These are phyloP conservation scores for Paspalum notatum DNA, from an alignment of 176 grass and related monocot species.

Conservation along the genomic window DNA sequence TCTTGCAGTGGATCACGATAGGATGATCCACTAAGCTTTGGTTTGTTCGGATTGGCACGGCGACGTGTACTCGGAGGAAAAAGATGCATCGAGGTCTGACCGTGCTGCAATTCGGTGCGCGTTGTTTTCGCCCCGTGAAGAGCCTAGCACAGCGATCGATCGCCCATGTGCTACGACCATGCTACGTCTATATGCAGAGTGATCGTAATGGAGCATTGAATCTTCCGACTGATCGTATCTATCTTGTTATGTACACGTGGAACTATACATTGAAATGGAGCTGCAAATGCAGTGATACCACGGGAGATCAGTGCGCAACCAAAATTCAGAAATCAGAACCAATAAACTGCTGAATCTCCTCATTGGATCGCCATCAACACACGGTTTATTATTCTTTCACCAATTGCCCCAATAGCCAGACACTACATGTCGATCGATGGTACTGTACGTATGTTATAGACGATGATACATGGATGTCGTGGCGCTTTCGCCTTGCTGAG, in stretches of 20 bases:
- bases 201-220: not conserved
- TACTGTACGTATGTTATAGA: not conserved
- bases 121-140: not conserved
- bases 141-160: not conserved
- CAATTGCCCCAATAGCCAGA: not conserved
- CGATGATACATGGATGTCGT: not conserved
- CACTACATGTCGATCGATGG: not conserved
- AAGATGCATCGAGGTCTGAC: not conserved
- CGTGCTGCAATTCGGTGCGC: not conserved
- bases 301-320: not conserved
- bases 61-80: constrained; percentile 18
- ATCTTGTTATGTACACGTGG: not conserved
- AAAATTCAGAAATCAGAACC: not conserved
- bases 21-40: not conserved
- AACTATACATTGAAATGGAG: not conserved
- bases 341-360: not conserved
- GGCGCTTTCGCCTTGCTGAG: not conserved
- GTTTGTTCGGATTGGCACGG: constrained; percentile 33
- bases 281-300: not conserved
- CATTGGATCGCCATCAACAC: not conserved
- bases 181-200: not conserved
- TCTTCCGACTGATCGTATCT: too few relatives aligned
- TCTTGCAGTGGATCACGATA: not conserved
- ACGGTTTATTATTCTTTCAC: not conserved
- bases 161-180: not conserved